Conservation (phyloP, 106 monocot species). For the Allium sativum region DNA sequence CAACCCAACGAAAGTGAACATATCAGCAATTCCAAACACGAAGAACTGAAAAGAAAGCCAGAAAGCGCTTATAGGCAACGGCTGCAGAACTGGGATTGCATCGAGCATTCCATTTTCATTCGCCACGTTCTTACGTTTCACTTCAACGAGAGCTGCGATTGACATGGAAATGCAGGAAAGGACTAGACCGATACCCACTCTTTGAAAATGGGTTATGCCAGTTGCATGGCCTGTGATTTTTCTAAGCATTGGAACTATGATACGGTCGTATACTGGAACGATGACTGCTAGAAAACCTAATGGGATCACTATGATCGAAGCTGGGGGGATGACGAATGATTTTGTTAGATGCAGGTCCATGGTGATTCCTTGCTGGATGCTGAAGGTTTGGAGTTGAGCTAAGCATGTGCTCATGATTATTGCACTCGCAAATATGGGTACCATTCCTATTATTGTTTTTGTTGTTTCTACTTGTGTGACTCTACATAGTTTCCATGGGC, state of each 20-base stretch:
- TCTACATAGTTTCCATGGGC: slow-evolving; percentile 9
- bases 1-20: slow-evolving; percentile 22
- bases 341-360: slow-evolving; percentile 20
- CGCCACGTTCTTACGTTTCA: slow-evolving; percentile 7
- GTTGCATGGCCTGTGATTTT: slow-evolving; percentile 11
- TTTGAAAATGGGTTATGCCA: slow-evolving; percentile 26
- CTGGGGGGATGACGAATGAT: slow-evolving; percentile 9
- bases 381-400: slow-evolving; percentile 47
- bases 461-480: slow-evolving; percentile 29
- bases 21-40: slow-evolving; percentile 23
- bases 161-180: slow-evolving; percentile 18
- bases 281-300: slow-evolving; percentile 21
- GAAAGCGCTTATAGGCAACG: slow-evolving; percentile 18
- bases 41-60: slow-evolving; percentile 29
- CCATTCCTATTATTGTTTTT: slow-evolving; percentile 21
- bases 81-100: slow-evolving; percentile 7
- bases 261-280: slow-evolving; percentile 31
- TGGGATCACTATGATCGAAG: slow-evolving; percentile 23
- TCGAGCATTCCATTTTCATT: slow-evolving; percentile 10
- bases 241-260: slow-evolving; percentile 20
- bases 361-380: slow-evolving; percentile 28
- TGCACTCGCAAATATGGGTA: slow-evolving; percentile 35
- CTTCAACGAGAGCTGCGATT: slow-evolving; percentile 20
- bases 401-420: slow-evolving; percentile 39
- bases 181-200: slow-evolving; percentile 35